These are phyloP conservation scores for Schizopora paradoxa DNA, from an alignment of 1,284 basidiomycete genomes.

Conservation along the genomic window DNA sequence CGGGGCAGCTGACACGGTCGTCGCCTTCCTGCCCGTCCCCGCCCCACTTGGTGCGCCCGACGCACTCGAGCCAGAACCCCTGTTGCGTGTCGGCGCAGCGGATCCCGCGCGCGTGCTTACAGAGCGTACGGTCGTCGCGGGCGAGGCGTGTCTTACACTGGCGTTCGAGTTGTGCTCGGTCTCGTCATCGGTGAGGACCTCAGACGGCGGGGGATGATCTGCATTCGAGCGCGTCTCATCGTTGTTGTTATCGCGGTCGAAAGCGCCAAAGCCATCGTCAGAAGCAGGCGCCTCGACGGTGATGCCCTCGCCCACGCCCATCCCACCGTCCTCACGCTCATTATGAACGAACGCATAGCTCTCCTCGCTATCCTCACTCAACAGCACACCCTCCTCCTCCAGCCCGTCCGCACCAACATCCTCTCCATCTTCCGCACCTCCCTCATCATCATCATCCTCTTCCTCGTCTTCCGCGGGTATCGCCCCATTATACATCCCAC, in stretches of 20 bases:
- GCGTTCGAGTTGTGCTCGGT: slow-evolving; percentile 1
- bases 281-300: no score
- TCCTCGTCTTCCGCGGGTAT: slow-evolving; percentile 15
- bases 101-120: slow-evolving; percentile 7
- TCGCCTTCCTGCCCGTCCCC: slow-evolving; percentile 7
- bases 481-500: slow-evolving; percentile 50
- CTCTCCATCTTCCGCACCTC: slow-evolving; percentile 8
- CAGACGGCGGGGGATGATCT: no score
- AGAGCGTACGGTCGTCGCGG: slow-evolving; percentile 11
- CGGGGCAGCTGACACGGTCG: slow-evolving; percentile 9
- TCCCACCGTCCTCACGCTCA: not conserved
- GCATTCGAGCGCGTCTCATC: no score
- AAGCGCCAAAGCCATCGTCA: not conserved
- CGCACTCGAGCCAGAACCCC: not conserved
- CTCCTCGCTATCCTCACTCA: not conserved
- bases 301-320: no score
- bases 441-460: slow-evolving; percentile 17
- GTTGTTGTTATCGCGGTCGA: not conserved
- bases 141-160: slow-evolving; percentile 8
- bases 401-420: slow-evolving; percentile 1
- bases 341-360: not conserved
- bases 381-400: slow-evolving; percentile 3
- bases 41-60: no score
- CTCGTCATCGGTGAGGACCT: not conserved
- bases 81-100: slow-evolving; percentile 4